Percentiles rank a stretch among this genome's conserved stretches.
phyloP scores from a whole-genome alignment of 164 flowering plant genomes.

The Macadamia integrifolia region DNA sequence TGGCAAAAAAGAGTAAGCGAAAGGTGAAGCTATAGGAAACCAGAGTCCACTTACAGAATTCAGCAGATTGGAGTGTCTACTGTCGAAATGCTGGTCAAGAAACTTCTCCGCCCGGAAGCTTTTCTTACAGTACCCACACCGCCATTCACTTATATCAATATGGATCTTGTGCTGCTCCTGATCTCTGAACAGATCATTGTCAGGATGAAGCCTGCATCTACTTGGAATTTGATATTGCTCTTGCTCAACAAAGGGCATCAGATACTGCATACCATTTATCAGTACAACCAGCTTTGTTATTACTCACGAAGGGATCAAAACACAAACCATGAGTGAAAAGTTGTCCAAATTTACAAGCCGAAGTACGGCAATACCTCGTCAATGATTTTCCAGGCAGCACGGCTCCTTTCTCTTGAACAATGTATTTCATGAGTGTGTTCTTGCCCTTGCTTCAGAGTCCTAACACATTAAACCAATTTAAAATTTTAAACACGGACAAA shows the following conservation, averaged over 20 bases:
- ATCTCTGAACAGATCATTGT: constrained; percentile 82
- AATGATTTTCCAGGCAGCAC: constrained; percentile 78
- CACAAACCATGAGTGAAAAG: background rate
- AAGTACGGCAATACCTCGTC: constrained; percentile 54
- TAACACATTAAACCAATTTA: constrained; percentile 15
- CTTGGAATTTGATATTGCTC: constrained; percentile 60
- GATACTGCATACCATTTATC: constrained; percentile 45
- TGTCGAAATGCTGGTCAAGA: constrained; percentile 92
- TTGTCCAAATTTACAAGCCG: background rate
- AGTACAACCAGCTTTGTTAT: background rate
- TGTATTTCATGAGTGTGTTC: constrained; percentile 64
- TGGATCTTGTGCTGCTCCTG: constrained; percentile 91
- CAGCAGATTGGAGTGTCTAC: constrained; percentile 77
- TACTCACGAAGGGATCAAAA: background rate
- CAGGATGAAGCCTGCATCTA: constrained; percentile 75
- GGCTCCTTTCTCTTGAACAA: constrained; percentile 94
- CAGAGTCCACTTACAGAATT: constrained; percentile 57
- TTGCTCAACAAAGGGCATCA: constrained; percentile 83
- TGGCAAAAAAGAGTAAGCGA: too few relatives aligned
- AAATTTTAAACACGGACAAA: background rate
- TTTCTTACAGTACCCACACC: constrained; percentile 94
- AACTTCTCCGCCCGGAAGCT: constrained; percentile 80
- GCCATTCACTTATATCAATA: constrained; percentile 80
- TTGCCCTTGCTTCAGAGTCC: constrained; percentile 41
- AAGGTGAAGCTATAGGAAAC: constrained; percentile 7